Conservation (phyloP, 768 basidiomycete genomes). For the Rhodotorula kratochvilovae region DNA sequence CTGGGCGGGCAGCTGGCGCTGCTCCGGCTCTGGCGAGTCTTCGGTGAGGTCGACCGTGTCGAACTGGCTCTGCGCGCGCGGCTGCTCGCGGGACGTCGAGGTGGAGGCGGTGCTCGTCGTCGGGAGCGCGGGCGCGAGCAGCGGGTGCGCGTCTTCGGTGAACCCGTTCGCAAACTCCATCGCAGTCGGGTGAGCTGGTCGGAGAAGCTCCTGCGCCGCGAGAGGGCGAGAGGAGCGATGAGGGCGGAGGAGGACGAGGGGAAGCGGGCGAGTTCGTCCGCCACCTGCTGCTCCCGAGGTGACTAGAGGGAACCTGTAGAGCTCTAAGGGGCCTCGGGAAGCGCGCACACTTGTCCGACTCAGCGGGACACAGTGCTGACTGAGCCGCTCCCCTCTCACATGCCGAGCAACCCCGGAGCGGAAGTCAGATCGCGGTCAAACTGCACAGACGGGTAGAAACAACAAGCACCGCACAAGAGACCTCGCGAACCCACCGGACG, state of each 20-base stretch:
- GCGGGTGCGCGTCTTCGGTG: conserved; percentile 13
- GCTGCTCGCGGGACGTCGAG: no score
- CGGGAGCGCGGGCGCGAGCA: not conserved
- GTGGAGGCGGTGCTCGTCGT: not conserved
- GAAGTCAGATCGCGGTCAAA: no score
- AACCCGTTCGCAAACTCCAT: conserved; percentile 26
- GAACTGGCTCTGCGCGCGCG: not conserved
- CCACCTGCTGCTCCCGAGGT: no score
- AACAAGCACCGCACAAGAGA: not conserved
- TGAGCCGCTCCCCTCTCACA: not conserved
- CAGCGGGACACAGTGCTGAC: no score
- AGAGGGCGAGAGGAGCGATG: not conserved
- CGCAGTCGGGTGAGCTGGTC: not conserved
- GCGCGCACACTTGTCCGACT: no score
- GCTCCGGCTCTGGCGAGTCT: conserved; percentile 6
- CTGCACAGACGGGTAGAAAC: not conserved
- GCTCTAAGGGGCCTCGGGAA: no score
- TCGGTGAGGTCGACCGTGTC: conserved; percentile 24
- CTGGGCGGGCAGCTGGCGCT: rapidly evolving
- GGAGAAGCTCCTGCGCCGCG: no score
- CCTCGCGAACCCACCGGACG: not conserved
- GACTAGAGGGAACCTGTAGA: no score
- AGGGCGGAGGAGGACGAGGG: not conserved
- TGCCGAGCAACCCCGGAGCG: not conserved
- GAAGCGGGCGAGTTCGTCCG: no score